Base-by-base conservation (phyloP, 164 flowering plant genomes). In the Saururus chinensis region DNA sequence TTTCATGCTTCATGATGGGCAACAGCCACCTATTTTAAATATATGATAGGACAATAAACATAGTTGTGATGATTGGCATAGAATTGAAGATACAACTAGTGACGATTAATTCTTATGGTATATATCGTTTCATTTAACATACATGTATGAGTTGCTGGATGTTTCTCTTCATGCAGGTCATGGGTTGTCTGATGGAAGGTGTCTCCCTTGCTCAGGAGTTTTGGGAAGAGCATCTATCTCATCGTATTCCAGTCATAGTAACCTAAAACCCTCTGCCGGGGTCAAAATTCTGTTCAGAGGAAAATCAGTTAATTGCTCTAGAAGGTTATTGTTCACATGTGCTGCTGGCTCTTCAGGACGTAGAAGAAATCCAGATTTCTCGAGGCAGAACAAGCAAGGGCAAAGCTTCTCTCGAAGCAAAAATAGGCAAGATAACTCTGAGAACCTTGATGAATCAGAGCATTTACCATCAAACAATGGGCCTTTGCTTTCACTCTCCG, bases 331-430 rank as follows among this genome's bases (percentile, higher is more conserved):
- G 54, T 61, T 73, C 70, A 61, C 70, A 13, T 92, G 93, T 76
- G 70, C 60, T 55, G 87, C 95, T 30, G 76, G 71, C 77, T 78
- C 86, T 45, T 63, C 75, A 61, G 71, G 81, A 62, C 70, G 73
- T 19, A 79, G 82, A 72, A 83, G 90, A 76, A 92, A 86, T 65
- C 82, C 84, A 9, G 93, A 92, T 67, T 86, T 81, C 74, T 72
- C 87, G 22, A 82, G 81, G 80, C 88, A 83, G 64, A 82, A 75
- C 70, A 85, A 54, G 58, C 80, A 67, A 64, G 67, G 73, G 51
- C 55, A 77, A 14, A 80, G 83, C 14, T 80, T 64, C 71, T 78
- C 84, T 51, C 74, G 85, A 62, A 73, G 73, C 69, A 77, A 74
- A 67, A 86, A 85, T 65, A 77, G 84, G 71, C 80, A 74, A 67